Percentiles rank a stretch among this genome's conserved stretches.
phyloP scores from a whole-genome alignment of 1,284 basidiomycete species.

The Cryptococcus sp. region DNA sequence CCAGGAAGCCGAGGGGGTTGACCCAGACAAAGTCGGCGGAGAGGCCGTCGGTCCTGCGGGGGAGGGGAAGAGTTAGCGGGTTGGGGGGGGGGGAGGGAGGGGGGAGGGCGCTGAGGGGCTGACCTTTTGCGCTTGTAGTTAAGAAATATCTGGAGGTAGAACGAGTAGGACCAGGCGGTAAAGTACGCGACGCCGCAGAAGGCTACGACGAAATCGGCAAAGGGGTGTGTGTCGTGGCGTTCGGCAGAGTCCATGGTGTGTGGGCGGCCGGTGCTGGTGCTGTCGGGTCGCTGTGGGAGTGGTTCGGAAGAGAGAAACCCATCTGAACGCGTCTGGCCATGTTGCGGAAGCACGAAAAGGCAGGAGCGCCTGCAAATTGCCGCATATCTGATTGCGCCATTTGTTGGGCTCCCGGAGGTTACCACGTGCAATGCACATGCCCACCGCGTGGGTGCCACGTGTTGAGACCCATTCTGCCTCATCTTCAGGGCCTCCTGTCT shows the following conservation, averaged over 20 bases:
- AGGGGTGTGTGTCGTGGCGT: conserved; percentile 4
- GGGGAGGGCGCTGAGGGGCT: conserved; percentile 8
- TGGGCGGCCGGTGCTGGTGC: too few species aligned
- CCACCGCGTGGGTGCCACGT: too few species aligned
- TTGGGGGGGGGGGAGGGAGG: background rate
- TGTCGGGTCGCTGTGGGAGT: background rate
- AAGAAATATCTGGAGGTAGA: conserved; percentile 52
- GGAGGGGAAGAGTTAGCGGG: background rate
- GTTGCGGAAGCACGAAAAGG: background rate
- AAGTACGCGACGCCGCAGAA: conserved; percentile 46
- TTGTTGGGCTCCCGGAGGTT: background rate
- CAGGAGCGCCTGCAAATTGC: background rate
- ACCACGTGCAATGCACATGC: background rate
- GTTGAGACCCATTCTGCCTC: too few species aligned
- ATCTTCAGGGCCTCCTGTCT: too few species aligned
- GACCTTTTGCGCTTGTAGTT: conserved; percentile 50
- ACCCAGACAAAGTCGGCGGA: conserved; percentile 51
- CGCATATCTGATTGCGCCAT: background rate
- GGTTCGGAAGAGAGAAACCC: background rate
- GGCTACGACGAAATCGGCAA: conserved; percentile 18
- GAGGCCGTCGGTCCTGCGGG: conserved; percentile 46
- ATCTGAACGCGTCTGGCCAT: background rate
- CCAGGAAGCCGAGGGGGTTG: conserved; percentile 52
- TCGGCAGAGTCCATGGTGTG: conserved; percentile 1
- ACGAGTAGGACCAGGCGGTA: conserved; percentile 47